Evolutionary conservation across 257 asterid genomes (phyloP).

Genomic region (Capsicum chinense): DNA sequence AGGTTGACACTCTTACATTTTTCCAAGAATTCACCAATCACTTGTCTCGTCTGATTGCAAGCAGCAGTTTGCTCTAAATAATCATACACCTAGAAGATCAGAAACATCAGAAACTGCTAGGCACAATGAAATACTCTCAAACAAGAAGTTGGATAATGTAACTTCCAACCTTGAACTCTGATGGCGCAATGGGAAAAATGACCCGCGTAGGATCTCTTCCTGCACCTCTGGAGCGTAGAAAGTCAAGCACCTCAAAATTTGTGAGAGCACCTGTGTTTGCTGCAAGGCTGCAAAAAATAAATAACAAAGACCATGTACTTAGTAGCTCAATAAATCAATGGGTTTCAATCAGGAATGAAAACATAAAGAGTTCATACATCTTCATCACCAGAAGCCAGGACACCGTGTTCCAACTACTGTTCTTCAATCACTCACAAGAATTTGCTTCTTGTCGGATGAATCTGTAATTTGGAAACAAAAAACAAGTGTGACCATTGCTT

Average conservation of each 20-base stretch:
- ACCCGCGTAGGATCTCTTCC: constrained; percentile 73
- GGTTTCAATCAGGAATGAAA: background rate
- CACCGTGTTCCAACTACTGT: background rate
- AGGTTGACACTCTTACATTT: constrained; percentile 60
- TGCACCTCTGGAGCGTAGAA: constrained; percentile 79
- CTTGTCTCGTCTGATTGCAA: constrained; percentile 63
- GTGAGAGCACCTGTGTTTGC: constrained; percentile 65
- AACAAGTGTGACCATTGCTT: background rate
- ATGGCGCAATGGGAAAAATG: constrained; percentile 58
- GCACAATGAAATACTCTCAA: background rate
- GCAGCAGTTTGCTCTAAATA: constrained; percentile 71
- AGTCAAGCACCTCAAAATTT: constrained; percentile 79
- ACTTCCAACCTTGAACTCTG: constrained; percentile 74
- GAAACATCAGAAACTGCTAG: constrained; percentile 8
- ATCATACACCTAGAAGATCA: constrained; percentile 58
- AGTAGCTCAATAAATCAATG: background rate
- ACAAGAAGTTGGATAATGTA: background rate
- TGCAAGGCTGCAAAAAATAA: constrained; percentile 52
- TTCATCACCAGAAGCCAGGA: constrained; percentile 39
- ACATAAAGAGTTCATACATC: constrained; percentile 39
- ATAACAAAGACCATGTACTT: background rate
- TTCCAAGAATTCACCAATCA: constrained; percentile 40
- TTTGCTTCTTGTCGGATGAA: background rate
- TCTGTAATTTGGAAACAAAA: constrained; percentile 16
- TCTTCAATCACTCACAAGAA: background rate